Evolutionary conservation across 257 asterid genomes (phyloP).

Genomic region (Ajuga chamaepitys): DNA sequence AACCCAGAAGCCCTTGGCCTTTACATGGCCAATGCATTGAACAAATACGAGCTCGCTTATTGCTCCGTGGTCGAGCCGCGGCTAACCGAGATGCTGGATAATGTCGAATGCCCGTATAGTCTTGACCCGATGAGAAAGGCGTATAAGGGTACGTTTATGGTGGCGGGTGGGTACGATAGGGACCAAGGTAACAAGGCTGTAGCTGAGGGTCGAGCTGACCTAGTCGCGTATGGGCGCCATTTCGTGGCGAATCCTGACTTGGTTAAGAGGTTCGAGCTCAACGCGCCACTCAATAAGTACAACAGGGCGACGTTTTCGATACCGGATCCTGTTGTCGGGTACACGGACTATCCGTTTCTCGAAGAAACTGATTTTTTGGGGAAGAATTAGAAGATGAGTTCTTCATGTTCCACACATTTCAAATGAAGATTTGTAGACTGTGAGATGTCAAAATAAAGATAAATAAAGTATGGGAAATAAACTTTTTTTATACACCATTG

Average conservation of each 20-base stretch:
- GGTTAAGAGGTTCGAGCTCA: slow-evolving; percentile 43
- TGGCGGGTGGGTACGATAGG: slow-evolving; percentile 52
- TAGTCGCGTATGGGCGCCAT: slow-evolving; percentile 50
- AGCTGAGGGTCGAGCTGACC: slow-evolving; percentile 50
- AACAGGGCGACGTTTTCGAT: slow-evolving; percentile 46
- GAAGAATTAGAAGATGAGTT: too few species aligned
- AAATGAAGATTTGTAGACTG: too few species aligned
- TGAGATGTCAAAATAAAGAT: too few species aligned
- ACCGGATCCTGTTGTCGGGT: slow-evolving; percentile 56
- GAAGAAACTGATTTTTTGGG: slow-evolving; percentile 31
- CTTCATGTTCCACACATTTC: too few species aligned
- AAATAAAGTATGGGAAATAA: too few species aligned
- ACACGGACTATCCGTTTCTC: slow-evolving; percentile 71
- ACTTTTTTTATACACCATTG: too few species aligned
- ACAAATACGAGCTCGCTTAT: slow-evolving; percentile 36
- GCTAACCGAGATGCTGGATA: slow-evolving; percentile 19
- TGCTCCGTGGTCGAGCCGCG: slow-evolving; percentile 74
- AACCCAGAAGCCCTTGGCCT: slow-evolving; percentile 55
- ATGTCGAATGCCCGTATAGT: slow-evolving; percentile 23
- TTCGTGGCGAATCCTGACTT: slow-evolving; percentile 70
- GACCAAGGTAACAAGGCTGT: slow-evolving; percentile 57
- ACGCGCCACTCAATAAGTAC: slow-evolving; percentile 55
- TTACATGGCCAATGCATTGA: slow-evolving; percentile 44
- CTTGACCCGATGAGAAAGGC: slow-evolving; percentile 55
- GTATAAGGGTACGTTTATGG: slow-evolving; percentile 57